A percentile compares a stretch with the other conserved stretches of the same genome.
phyloP scores from a whole-genome alignment of 192 early-diverging fungal species.

The Glomus cerebriforme region DNA sequence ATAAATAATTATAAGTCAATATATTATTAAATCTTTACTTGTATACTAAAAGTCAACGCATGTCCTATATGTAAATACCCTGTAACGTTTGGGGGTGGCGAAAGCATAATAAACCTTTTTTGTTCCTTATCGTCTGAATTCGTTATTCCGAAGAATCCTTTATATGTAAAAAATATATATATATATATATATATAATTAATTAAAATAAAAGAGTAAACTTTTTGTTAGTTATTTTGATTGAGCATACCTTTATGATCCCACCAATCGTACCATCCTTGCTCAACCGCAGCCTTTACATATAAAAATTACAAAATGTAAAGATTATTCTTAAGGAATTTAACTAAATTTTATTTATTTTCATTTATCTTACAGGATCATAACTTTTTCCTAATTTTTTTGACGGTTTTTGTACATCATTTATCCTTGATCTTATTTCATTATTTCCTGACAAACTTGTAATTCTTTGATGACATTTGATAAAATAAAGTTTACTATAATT shows the following conservation, averaged over 20 bases:
- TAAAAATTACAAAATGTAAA: neutral
- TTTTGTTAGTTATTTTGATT: neutral
- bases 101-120: conserved; percentile 78
- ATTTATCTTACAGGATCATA: conserved; percentile 23
- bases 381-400: conserved; percentile 4
- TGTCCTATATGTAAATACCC: conserved; percentile 95
- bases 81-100: conserved; percentile 97
- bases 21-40: conserved; percentile 62
- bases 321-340: neutral
- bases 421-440: neutral
- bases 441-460: neutral
- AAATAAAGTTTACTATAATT: neutral
- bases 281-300: conserved; percentile 67
- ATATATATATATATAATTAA: no score
- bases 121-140: conserved; percentile 35
- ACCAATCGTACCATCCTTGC: conserved; percentile 95
- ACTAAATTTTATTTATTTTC: neutral
- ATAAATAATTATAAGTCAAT: conserved; percentile 2
- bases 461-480: neutral
- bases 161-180: no score
- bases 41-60: conserved; percentile 87
- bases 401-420: conserved; percentile 3
- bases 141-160: conserved; percentile 58
- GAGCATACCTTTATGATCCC: conserved; percentile 74
- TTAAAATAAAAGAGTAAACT: conserved; percentile 20